Evolutionary conservation across 2,329 filamentous ascomycete genomes (phyloP), one percentile per base, ranked within the genome.

Genomic region (Blastomyces parvus): DNA sequence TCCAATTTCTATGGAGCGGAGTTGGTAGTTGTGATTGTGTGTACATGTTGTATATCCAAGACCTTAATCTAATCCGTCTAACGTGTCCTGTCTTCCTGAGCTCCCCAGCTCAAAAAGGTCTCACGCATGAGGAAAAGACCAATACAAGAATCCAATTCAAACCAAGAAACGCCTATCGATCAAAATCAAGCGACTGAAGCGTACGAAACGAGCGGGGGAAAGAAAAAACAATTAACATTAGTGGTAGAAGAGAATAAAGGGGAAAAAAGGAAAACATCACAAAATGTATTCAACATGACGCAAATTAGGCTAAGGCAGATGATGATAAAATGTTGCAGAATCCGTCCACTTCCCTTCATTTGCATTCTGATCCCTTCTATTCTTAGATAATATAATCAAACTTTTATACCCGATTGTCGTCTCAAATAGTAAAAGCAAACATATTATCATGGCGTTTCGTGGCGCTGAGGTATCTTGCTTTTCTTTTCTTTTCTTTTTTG

Each of bases 1-100:
- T 57, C 33, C 33, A 36, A 57, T 57, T 57, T 19, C 55, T 40
- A 57, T 57, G 19, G 55, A 57, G 55, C 40, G 38, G 55, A 57
- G 55, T 57, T 22, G 55, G 38, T 22, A 25, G 33, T 7, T 57
- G 38, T 56, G 14, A 38, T 13, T 38, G 9, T 38, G 36, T 57
- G 33, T 57, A 25, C 48, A 52, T 52, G n/a, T 38, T 38, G 36
- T 48, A 22, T 48, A 22, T n/a, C 19, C 22, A n/a, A 48, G n/a
- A 48, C 8, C 19, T 11, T 48, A 46, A 48, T 48, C 46, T 48
- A 30, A 52, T 30, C 22, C 13, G 48, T 44, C 42, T 44, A 44
- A 44, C 42, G 42, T 44, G 42, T 3, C 19, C 6, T 19, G 17
- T 46, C 19, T n/a, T 46, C 8, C 25, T 13, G 25, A 14, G 22